Evolutionary conservation across 371 early-diverging fungal genomes (phyloP).

Genomic region (Mortierella sp.): DNA sequence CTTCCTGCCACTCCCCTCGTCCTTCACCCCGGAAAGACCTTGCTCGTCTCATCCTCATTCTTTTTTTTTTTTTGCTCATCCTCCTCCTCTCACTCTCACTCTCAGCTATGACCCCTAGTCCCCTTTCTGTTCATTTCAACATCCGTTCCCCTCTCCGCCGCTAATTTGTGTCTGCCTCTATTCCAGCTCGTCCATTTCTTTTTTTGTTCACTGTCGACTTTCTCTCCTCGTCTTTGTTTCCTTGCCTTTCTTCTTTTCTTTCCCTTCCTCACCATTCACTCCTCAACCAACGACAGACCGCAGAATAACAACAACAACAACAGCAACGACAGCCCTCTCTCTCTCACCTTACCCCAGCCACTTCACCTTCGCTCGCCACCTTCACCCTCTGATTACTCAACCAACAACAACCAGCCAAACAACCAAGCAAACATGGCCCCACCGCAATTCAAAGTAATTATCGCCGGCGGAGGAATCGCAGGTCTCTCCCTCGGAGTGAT

Average conservation of each 20-base stretch:
- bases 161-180: not conserved
- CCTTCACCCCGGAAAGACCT: not conserved
- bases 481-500: constrained; percentile 46
- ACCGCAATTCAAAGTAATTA: constrained; percentile 43
- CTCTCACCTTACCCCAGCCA: not conserved
- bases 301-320: too few relatives aligned
- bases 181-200: not conserved
- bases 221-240: not conserved
- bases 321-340: not conserved
- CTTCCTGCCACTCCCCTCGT: not conserved
- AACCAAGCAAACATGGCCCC: constrained; percentile 23
- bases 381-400: too few relatives aligned
- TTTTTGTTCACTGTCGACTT: not conserved
- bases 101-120: not conserved
- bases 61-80: not conserved
- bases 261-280: not conserved
- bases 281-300: not conserved
- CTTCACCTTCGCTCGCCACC: not conserved
- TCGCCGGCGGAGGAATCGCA: constrained; percentile 48
- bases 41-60: not conserved
- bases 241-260: not conserved
- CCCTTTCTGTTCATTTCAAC: not conserved
- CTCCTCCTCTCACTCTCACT: not conserved
- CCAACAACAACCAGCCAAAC: not conserved
- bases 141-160: constrained; percentile 6